A percentile compares a stretch with the other conserved stretches of the same genome.
Evolutionary conservation across 345 rosid genomes (phyloP).

Genomic region (Arabis alpina): DNA sequence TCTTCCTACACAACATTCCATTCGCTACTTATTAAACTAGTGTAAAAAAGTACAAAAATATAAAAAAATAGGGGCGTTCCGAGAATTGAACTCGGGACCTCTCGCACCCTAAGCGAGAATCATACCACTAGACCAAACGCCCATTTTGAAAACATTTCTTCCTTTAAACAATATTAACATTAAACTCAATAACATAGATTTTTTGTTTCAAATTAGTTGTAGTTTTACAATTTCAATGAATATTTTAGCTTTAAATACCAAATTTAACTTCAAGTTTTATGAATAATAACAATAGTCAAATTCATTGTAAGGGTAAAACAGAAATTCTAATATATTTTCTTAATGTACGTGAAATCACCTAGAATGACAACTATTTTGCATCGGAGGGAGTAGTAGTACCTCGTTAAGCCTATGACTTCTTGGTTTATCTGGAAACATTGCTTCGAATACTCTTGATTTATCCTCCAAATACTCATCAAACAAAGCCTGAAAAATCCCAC

Average conservation of each 20-base stretch:
- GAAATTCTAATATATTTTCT: too few species aligned
- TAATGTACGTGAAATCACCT: too few species aligned
- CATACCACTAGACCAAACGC: constrained; percentile 94
- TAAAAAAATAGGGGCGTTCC: constrained; percentile 50
- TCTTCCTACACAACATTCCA: constrained; percentile 55
- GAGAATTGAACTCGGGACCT: constrained; percentile 87
- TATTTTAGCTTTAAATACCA: too few species aligned
- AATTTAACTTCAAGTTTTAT: too few species aligned
- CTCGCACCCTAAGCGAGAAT: constrained; percentile 95
- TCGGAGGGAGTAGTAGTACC: constrained; percentile 43
- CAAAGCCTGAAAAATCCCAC: constrained; percentile 54
- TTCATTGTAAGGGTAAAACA: too few species aligned
- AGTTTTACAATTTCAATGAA: too few species aligned
- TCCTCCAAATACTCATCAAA: constrained; percentile 87
- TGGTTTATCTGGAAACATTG: constrained; percentile 76
- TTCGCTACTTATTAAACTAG: neutral
- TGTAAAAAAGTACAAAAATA: neutral
- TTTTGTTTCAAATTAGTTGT: too few species aligned
- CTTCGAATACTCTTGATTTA: constrained; percentile 74
- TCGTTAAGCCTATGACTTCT: constrained; percentile 69
- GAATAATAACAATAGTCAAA: too few species aligned
- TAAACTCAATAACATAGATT: neutral
- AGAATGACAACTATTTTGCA: too few species aligned
- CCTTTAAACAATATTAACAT: neutral
- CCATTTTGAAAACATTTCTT: neutral